These are phyloP conservation scores for Pyricularia sp. DNA, from an alignment of 2,329 filamentous ascomycete genomes.

Conservation along the genomic window DNA sequence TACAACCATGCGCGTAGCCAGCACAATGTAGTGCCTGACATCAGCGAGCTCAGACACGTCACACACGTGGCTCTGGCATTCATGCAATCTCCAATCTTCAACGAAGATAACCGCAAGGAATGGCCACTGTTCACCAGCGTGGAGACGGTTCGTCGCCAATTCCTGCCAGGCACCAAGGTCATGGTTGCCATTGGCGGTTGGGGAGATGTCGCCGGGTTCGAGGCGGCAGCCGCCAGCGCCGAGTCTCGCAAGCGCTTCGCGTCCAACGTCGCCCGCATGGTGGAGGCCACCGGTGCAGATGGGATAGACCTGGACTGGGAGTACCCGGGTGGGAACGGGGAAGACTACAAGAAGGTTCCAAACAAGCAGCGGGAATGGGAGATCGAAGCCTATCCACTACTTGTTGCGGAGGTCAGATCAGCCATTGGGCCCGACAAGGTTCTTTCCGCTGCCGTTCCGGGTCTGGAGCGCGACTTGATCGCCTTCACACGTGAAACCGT, in stretches of 20 bases:
- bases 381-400: conserved; percentile 50
- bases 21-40: conserved; percentile 31
- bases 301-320: conserved; percentile 62
- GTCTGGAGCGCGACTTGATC: conserved; percentile 54
- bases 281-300: conserved; percentile 53
- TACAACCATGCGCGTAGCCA: conserved; percentile 25
- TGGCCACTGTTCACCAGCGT: conserved; percentile 48
- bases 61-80: conserved; percentile 52
- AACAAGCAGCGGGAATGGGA: conserved; percentile 51
- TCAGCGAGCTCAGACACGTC: conserved; percentile 29
- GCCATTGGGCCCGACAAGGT: conserved; percentile 48
- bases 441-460: conserved; percentile 60
- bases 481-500: conserved; percentile 50
- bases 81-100: conserved; percentile 43
- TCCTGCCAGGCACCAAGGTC: conserved; percentile 46
- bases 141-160: conserved; percentile 33
- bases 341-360: conserved; percentile 55
- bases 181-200: conserved; percentile 68
- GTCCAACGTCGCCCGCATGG: conserved; percentile 53
- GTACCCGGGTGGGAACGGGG: conserved; percentile 52
- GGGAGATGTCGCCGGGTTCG: conserved; percentile 60
- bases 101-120: conserved; percentile 24
- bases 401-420: conserved; percentile 48
- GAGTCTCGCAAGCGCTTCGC: conserved; percentile 49
- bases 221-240: conserved; percentile 41